phyloP scores from a whole-genome alignment of 2,329 filamentous ascomycete genomes.

The Sporothrix inflata region DNA sequence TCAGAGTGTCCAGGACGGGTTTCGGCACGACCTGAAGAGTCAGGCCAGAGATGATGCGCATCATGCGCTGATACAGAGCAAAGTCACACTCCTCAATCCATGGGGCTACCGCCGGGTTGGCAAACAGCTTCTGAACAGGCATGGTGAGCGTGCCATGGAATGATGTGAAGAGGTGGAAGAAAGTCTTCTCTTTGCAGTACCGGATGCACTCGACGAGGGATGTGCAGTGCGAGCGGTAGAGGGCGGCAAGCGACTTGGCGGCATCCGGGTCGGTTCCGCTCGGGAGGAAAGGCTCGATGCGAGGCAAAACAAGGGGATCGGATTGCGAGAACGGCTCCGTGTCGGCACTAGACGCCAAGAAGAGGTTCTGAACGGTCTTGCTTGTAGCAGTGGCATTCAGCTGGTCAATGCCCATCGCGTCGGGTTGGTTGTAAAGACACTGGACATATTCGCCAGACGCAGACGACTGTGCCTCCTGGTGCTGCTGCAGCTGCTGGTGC shows the following conservation, averaged over 20 bases:
- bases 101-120: conserved; percentile 75
- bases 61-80: conserved; percentile 95
- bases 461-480: neutral
- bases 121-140: conserved; percentile 90
- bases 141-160: conserved; percentile 97
- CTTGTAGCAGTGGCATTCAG: conserved; percentile 58
- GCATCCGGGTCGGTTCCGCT: conserved; percentile 82
- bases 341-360: conserved; percentile 63
- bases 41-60: conserved; percentile 84
- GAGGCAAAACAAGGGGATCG: conserved; percentile 78
- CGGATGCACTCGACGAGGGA: conserved; percentile 94
- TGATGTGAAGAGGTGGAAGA: conserved; percentile 91
- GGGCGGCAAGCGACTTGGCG: conserved; percentile 79
- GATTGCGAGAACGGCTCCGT: conserved; percentile 60
- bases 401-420: conserved; percentile 60
- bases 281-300: conserved; percentile 80
- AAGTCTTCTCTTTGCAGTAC: conserved; percentile 95
- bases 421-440: conserved; percentile 64
- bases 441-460: conserved; percentile 42
- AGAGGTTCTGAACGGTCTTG: conserved; percentile 63
- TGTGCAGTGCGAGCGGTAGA: conserved; percentile 94
- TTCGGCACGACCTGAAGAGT: conserved; percentile 91
- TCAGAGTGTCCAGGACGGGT: conserved; percentile 81
- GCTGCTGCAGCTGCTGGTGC: conserved; percentile 16
- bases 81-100: conserved; percentile 98